Evolutionary conservation across 805 yeast species (phyloP).

Genomic region (Lipomyces sp.): DNA sequence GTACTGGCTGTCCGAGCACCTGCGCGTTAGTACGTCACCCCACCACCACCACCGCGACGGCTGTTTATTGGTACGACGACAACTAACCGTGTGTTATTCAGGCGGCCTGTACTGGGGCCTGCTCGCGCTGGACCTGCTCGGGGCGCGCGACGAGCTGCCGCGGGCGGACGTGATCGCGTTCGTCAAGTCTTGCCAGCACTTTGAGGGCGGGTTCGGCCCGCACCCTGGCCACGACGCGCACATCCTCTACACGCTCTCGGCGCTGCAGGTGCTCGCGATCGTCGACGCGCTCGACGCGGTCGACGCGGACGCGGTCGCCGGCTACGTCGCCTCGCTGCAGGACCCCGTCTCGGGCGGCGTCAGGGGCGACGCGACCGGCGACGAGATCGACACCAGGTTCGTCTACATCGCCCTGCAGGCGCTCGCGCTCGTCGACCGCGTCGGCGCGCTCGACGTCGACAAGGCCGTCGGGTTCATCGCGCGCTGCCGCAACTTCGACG

Average conservation of each 20-base stretch:
- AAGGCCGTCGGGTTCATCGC: slow-evolving; percentile 65
- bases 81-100: slow-evolving; percentile 5
- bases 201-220: slow-evolving; percentile 80
- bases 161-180: slow-evolving; percentile 61
- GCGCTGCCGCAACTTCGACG: slow-evolving; percentile 84
- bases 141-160: slow-evolving; percentile 55
- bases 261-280: slow-evolving; percentile 71
- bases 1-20: slow-evolving; percentile 87
- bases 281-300: slow-evolving; percentile 54
- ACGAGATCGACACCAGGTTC: slow-evolving; percentile 85
- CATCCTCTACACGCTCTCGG: slow-evolving; percentile 77
- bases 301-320: slow-evolving; percentile 39
- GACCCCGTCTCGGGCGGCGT: slow-evolving; percentile 55
- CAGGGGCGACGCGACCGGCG: slow-evolving; percentile 64
- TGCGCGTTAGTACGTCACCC: slow-evolving; percentile 54
- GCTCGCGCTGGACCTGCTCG: slow-evolving; percentile 64
- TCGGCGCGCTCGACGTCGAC: slow-evolving; percentile 49
- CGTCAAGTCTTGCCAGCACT: slow-evolving; percentile 60
- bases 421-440: slow-evolving; percentile 62
- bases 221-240: slow-evolving; percentile 89
- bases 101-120: slow-evolving; percentile 95
- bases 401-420: slow-evolving; percentile 77
- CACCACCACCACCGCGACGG: too few relatives aligned
- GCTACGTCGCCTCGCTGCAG: slow-evolving; percentile 44
- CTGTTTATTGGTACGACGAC: too few relatives aligned